A percentile compares a stretch with the other conserved stretches of the same genome.
These are phyloP conservation scores for Lipomyces chichibuensis DNA, from an alignment of 805 yeast species.

Conservation along the genomic window DNA sequence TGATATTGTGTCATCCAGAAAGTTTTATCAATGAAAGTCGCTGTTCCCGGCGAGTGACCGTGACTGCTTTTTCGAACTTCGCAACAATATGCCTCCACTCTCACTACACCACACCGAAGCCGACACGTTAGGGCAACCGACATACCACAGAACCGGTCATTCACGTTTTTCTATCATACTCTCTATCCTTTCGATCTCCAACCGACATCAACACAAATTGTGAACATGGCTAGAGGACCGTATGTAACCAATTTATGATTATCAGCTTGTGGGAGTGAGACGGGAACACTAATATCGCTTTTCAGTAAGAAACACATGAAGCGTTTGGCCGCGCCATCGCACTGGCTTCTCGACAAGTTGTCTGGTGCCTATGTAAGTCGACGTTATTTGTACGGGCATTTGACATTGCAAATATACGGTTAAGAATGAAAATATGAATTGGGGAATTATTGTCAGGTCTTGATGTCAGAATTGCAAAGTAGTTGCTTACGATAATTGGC, in stretches of 20 bases:
- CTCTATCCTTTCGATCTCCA: background rate
- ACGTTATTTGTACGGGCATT: background rate
- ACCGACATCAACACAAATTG: conserved; percentile 1
- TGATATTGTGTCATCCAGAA: no score
- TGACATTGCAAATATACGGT: background rate
- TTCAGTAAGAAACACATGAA: conserved; percentile 86
- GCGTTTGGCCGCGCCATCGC: conserved; percentile 99
- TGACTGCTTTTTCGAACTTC: no score
- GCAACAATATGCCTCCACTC: background rate
- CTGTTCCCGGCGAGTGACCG: no score
- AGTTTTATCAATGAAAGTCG: no score
- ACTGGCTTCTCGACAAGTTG: conserved; percentile 99
- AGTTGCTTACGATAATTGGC: background rate
- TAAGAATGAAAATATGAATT: background rate
- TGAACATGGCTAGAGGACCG: conserved; percentile 37
- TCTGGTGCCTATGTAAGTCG: conserved; percentile 77
- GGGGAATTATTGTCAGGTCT: background rate
- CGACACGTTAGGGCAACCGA: background rate
- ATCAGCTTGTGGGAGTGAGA: background rate
- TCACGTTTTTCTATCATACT: background rate
- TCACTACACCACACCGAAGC: background rate
- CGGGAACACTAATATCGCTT: background rate
- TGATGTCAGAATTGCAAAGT: background rate
- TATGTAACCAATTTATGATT: conserved; percentile 12
- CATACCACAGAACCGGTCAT: background rate